These are phyloP conservation scores for Volvariella volvacea DNA, from an alignment of 1,284 basidiomycete species.

Conservation along the genomic window DNA sequence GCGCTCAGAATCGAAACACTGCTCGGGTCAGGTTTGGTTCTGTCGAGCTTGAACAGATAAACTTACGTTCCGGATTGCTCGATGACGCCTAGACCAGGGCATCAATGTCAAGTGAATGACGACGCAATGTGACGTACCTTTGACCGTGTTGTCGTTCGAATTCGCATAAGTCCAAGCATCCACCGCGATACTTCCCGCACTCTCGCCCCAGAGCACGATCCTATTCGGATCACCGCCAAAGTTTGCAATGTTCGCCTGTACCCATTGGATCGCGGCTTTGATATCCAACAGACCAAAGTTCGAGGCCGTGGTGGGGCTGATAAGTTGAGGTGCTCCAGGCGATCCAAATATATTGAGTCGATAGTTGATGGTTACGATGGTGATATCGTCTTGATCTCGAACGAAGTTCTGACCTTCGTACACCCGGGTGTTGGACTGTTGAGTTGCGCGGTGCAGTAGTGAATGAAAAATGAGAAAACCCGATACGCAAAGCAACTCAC, in stretches of 20 bases:
- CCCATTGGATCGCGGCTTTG: constrained; percentile 26
- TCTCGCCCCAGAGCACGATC: constrained; percentile 26
- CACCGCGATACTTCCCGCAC: constrained; percentile 23
- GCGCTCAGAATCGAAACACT: no score
- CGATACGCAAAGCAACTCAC: no score
- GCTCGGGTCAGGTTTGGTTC: no score
- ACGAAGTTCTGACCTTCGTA: constrained; percentile 26
- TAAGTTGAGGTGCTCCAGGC: constrained; percentile 27
- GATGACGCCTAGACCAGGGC: constrained; percentile 24
- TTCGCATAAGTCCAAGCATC: constrained; percentile 25
- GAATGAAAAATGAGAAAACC: not conserved
- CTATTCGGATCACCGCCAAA: constrained; percentile 30
- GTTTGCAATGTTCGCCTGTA: constrained; percentile 26
- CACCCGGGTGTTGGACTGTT: constrained; percentile 21
- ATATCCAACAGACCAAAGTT: constrained; percentile 27
- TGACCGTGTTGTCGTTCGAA: constrained; percentile 22
- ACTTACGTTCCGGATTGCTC: constrained; percentile 27
- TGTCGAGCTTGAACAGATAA: not conserved
- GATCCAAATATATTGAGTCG: constrained; percentile 28
- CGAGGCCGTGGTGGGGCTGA: constrained; percentile 15
- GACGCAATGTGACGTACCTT: constrained; percentile 13
- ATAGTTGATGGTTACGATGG: constrained; percentile 28
- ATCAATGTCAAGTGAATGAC: constrained; percentile 3
- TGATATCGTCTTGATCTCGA: constrained; percentile 25
- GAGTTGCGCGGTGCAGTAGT: not conserved